Base-by-base conservation (phyloP, 192 early-diverging fungal genomes). In the Coemansia sp. region DNA sequence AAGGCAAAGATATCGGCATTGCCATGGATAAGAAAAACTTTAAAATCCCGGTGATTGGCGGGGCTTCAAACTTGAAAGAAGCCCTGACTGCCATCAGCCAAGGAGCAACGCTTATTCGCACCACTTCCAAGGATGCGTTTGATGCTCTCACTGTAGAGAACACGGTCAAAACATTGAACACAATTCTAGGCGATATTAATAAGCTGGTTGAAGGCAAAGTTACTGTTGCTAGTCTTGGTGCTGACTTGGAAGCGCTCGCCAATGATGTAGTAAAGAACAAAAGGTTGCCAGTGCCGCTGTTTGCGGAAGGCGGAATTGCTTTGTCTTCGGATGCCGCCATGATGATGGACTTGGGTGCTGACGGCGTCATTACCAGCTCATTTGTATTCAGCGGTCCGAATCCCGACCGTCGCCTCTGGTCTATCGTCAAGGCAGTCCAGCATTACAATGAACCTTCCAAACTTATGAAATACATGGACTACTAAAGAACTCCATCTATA, bases 291-390 rank as follows among this genome's bases (percentile, higher is more conserved):
- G 94, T 98, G 46, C 93, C 93, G 65, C 89, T 95, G 77, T 97
- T 97, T 80, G 93, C 93, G 53, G 87, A 89, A 36, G 96, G 92
- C 54, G 96, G 96, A 73, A 82, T 98, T 54, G 88, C 90, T 26
- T 93, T 90, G 38, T 93, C 96, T 28, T 88, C 92, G 16, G 96
- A 98, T 83, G 94, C 91, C 62, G 96, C 94, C 17, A 63, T 94
- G 57, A 92, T 97, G 87, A 96, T 96, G 90, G 88, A 91, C 70
- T 78, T 93, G 42, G 94, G 94, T 48, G 90, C 92, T 70, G 94
- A 98, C 72, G 96, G 96, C 76, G 91, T 89, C 40, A 93, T 98
- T 79, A 89, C 93, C 47, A 93, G 93, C 39, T 87, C 87, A 14
- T 87, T 88, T 38, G 89, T 98, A 72, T 98, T 98, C 82, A 87